Conservation (phyloP, 1,284 basidiomycete genomes). For the Irpex sp. region DNA sequence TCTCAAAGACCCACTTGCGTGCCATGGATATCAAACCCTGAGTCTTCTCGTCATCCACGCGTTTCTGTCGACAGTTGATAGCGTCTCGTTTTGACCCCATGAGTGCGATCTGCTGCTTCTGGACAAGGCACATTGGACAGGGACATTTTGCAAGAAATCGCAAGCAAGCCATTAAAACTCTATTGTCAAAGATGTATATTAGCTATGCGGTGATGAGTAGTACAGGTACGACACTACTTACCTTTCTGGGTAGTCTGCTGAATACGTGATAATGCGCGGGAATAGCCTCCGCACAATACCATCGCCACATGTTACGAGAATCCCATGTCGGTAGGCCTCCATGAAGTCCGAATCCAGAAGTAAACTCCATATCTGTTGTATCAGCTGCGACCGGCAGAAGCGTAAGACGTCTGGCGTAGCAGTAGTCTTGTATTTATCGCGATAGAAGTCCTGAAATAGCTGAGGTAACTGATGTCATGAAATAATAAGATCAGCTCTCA, state of each 20-base stretch:
- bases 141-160: slow-evolving; percentile 12
- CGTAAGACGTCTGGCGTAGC: slow-evolving; percentile 16
- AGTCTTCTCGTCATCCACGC: background rate
- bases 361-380: slow-evolving; percentile 19
- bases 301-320: slow-evolving; percentile 22
- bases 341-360: slow-evolving; percentile 22
- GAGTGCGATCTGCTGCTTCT: background rate
- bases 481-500: slow-evolving; percentile 9
- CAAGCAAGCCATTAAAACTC: slow-evolving; percentile 13
- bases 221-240: slow-evolving; percentile 8
- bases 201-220: background rate
- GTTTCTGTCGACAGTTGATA: background rate
- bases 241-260: slow-evolving; percentile 30
- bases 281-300: slow-evolving; percentile 19
- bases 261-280: slow-evolving; percentile 24
- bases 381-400: slow-evolving; percentile 18
- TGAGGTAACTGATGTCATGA: slow-evolving; percentile 19
- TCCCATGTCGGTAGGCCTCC: slow-evolving; percentile 22
- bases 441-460: slow-evolving; percentile 16
- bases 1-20: slow-evolving; percentile 14
- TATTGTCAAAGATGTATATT: background rate
- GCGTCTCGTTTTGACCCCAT: slow-evolving; percentile 3
- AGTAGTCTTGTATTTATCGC: slow-evolving; percentile 1
- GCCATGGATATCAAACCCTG: slow-evolving; percentile 10
- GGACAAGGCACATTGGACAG: slow-evolving; percentile 12